Evolutionary conservation across 2,329 filamentous ascomycete species (phyloP).

Genomic region (Samsoniella hepiali): DNA sequence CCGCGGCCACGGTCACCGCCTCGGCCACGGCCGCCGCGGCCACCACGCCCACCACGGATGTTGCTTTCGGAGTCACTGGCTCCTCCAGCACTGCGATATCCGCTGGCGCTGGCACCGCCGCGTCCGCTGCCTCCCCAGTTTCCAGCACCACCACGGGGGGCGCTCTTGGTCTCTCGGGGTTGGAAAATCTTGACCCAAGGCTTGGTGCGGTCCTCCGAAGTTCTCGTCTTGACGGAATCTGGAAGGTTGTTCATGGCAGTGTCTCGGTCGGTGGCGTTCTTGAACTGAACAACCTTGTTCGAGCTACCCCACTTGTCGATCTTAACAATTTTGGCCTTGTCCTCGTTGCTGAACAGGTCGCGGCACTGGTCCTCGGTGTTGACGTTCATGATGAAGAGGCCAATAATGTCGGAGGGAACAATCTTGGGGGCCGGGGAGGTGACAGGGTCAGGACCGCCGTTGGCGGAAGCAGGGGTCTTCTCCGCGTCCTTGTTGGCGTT

Average conservation of each 20-base stretch:
- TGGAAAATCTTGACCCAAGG: constrained; percentile 82
- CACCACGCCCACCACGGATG: constrained; percentile 54
- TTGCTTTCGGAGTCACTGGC: constrained; percentile 66
- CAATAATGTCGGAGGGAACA: constrained; percentile 65
- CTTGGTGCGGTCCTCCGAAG: constrained; percentile 69
- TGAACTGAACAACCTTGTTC: constrained; percentile 85
- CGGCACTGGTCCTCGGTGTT: constrained; percentile 79
- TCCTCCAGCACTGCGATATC: constrained; percentile 79
- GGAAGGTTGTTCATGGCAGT: constrained; percentile 72
- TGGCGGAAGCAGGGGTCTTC: constrained; percentile 48
- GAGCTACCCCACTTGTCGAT: constrained; percentile 75
- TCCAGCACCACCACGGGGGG: constrained; percentile 61
- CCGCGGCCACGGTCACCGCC: constrained; percentile 57
- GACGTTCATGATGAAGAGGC: constrained; percentile 85
- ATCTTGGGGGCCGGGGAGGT: constrained; percentile 60
- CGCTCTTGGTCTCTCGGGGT: constrained; percentile 59
- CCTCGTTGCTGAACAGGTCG: constrained; percentile 78
- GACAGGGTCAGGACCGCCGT: constrained; percentile 52
- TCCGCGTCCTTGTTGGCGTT: constrained; percentile 53
- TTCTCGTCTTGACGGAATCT: constrained; percentile 70
- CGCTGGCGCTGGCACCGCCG: constrained; percentile 60
- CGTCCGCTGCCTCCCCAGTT: constrained; percentile 66
- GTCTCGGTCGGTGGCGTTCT: constrained; percentile 74
- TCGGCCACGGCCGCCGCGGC: constrained; percentile 53
- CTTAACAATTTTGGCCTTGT: constrained; percentile 74